Conservation (phyloP, 139 green algal genomes). For the Penium margaritaceum region DNA sequence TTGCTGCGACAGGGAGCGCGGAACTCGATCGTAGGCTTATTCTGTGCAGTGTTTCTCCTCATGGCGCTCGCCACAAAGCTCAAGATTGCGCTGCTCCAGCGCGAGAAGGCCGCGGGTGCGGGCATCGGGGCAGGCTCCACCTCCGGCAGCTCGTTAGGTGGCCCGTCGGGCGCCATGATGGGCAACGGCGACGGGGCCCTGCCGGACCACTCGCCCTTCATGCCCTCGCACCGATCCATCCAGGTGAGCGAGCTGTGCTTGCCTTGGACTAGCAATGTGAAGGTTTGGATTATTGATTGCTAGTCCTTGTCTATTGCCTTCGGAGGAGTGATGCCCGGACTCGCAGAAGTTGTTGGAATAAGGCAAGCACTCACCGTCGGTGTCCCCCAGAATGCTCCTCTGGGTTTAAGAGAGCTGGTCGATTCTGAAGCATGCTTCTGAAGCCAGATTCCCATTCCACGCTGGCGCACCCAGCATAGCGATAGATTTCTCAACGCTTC, state of each 20-base stretch:
- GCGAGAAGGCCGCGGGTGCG: not conserved
- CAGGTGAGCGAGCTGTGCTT: conserved; percentile 12
- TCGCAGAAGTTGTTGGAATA: too few species aligned
- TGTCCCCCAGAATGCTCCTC: too few species aligned
- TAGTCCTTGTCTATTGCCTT: too few species aligned
- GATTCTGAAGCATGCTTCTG: too few species aligned
- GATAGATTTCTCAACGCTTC: too few species aligned
- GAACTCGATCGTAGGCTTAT: too few species aligned
- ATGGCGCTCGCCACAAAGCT: conserved; percentile 87
- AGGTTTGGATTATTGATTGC: not conserved
- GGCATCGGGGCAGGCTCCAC: not conserved
- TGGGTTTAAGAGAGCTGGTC: too few species aligned
- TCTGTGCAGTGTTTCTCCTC: conserved; percentile 69
- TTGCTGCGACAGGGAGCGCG: too few species aligned
- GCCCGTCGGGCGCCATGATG: not conserved
- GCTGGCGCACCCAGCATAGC: too few species aligned
- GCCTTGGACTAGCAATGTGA: not conserved
- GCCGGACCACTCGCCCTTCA: conserved; percentile 22
- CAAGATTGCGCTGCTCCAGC: conserved; percentile 52
- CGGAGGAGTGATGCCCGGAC: too few species aligned
- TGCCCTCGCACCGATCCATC: conserved; percentile 24
- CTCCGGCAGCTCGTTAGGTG: not conserved
- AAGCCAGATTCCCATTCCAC: too few species aligned
- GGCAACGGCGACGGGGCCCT: conserved; percentile 1
- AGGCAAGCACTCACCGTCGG: too few species aligned